A percentile compares a stretch with the other conserved stretches of the same genome.
Evolutionary conservation across 2,329 filamentous ascomycete genomes (phyloP).

Genomic region (Corniculantispora saksenae): DNA sequence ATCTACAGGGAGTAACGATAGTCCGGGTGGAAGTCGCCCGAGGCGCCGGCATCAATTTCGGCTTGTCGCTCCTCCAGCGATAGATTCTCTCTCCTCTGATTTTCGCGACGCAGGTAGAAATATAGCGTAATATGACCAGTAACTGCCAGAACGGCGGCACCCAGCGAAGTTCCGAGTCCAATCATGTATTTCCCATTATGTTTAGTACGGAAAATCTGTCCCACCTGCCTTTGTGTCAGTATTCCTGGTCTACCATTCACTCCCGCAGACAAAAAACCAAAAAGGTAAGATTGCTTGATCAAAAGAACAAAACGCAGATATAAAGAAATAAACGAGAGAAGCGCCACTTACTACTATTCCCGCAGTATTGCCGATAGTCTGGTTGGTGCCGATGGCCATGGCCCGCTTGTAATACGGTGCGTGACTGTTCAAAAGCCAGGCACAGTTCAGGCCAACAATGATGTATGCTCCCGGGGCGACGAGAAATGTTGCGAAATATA

Average conservation of each 20-base stretch:
- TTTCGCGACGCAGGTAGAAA: slow-evolving; percentile 24
- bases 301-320: background rate
- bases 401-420: slow-evolving; percentile 49
- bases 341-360: slow-evolving; percentile 42
- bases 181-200: slow-evolving; percentile 27
- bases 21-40: slow-evolving; percentile 28
- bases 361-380: slow-evolving; percentile 48
- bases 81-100: slow-evolving; percentile 23
- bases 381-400: slow-evolving; percentile 46
- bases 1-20: slow-evolving; percentile 27
- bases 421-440: slow-evolving; percentile 49
- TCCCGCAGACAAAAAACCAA: no score
- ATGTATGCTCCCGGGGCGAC: slow-evolving; percentile 31
- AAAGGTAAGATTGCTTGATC: no score
- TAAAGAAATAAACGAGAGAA: no score
- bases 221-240: slow-evolving; percentile 13
- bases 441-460: slow-evolving; percentile 41
- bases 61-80: slow-evolving; percentile 26
- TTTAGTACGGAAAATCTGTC: slow-evolving; percentile 24
- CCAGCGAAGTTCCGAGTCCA: slow-evolving; percentile 27
- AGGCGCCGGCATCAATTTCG: slow-evolving; percentile 26
- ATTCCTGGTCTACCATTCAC: background rate
- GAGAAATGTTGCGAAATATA: slow-evolving; percentile 25
- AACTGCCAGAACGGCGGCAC: slow-evolving; percentile 25
- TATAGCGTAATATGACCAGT: slow-evolving; percentile 25